Conservation (phyloP, 106 monocot genomes). For the Agapanthus africanus region DNA sequence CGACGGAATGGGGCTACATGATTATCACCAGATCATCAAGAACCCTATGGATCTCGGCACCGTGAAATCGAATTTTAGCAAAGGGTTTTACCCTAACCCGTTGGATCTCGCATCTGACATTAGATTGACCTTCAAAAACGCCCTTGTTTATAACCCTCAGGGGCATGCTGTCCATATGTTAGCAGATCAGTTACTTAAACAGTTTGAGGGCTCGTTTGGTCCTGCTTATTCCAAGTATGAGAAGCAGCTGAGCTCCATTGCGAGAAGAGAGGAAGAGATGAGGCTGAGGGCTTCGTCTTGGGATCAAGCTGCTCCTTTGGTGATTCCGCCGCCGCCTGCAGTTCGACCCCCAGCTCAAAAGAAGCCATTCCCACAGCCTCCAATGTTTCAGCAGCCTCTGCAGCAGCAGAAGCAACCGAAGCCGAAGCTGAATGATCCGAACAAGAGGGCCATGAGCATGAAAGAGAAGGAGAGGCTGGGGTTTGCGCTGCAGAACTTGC, state of each 20-base stretch:
- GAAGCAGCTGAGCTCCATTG: conserved; percentile 29
- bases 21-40: conserved; percentile 72
- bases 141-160: conserved; percentile 68
- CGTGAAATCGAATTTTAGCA: conserved; percentile 45
- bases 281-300: conserved; percentile 3
- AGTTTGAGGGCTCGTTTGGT: conserved; percentile 47
- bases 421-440: conserved; percentile 61
- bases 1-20: conserved; percentile 53
- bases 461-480: conserved; percentile 84
- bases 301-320: background rate
- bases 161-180: conserved; percentile 57
- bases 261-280: conserved; percentile 11
- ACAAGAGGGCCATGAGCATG: conserved; percentile 71
- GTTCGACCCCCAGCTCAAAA: background rate
- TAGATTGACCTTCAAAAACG: conserved; percentile 80
- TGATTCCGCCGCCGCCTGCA: background rate
- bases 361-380: background rate
- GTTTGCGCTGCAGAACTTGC: conserved; percentile 54
- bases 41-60: conserved; percentile 93
- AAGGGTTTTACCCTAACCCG: conserved; percentile 38
- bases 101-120: conserved; percentile 63
- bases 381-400: background rate
- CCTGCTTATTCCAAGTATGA: conserved; percentile 32
- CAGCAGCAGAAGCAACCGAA: conserved; percentile 41
- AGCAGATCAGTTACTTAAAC: conserved; percentile 36